Conservation (phyloP, 495 filamentous ascomycete species). For the Neurospora sublineolata region DNA sequence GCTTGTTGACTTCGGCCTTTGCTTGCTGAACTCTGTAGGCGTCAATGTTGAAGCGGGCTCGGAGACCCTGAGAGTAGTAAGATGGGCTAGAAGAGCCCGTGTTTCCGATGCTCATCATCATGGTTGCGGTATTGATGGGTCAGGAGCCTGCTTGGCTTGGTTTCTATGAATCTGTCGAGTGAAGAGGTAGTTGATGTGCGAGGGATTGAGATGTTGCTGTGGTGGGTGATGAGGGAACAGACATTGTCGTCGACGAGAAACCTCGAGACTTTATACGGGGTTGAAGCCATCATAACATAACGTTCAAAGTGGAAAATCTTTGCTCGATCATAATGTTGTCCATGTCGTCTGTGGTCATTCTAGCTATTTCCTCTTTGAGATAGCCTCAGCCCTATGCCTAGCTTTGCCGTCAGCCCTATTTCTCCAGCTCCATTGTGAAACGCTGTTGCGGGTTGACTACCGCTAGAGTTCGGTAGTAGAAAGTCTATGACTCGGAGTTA, state of each 20-base stretch:
- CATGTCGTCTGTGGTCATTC: not conserved
- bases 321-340: not conserved
- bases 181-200: not conserved
- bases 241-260: not conserved
- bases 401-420: not conserved
- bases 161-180: not conserved
- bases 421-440: not conserved
- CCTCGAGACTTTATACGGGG: not conserved
- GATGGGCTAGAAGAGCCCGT: not conserved
- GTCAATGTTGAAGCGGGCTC: constrained; percentile 15
- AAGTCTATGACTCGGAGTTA: not conserved
- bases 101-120: not conserved
- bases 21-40: constrained; percentile 15
- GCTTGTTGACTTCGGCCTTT: not conserved
- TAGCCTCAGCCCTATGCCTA: not conserved
- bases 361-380: not conserved
- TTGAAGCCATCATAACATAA: not conserved
- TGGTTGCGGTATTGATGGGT: not conserved
- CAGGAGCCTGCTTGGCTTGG: not conserved
- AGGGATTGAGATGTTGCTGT: not conserved
- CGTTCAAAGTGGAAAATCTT: not conserved
- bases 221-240: not conserved
- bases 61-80: constrained; percentile 18
- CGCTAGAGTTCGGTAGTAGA: not conserved
- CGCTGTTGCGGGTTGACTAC: not conserved